Conservation (phyloP, 768 basidiomycete species). For the Calocybe cyanea region DNA sequence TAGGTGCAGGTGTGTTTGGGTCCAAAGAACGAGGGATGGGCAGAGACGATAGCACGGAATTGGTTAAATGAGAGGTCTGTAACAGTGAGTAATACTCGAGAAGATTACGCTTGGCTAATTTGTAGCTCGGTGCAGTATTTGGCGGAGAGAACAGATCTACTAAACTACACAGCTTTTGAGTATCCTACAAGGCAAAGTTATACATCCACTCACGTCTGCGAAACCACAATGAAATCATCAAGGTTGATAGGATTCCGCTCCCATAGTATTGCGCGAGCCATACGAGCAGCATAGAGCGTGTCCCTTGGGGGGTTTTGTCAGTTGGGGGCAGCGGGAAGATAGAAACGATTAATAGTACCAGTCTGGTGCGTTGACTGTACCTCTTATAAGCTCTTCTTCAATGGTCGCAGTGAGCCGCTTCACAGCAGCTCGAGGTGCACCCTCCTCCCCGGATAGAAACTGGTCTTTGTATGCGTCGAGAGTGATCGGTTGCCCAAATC, state of each 20-base stretch:
- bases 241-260: conserved; percentile 74
- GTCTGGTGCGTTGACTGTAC: conserved; percentile 90
- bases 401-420: conserved; percentile 81
- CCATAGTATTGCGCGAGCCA: conserved; percentile 95
- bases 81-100: conserved; percentile 88
- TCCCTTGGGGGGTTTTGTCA: conserved; percentile 53
- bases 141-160: conserved; percentile 83
- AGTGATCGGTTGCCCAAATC: conserved; percentile 79
- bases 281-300: conserved; percentile 82
- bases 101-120: conserved; percentile 61
- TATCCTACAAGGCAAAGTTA: not conserved
- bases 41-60: conserved; percentile 78
- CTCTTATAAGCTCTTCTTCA: conserved; percentile 62
- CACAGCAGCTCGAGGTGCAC: conserved; percentile 71
- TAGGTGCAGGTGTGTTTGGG: conserved; percentile 65
- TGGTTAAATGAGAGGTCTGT: conserved; percentile 76
- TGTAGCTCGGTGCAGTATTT: conserved; percentile 57
- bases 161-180: conserved; percentile 46
- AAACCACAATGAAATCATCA: conserved; percentile 77
- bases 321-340: not conserved
- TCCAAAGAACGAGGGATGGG: conserved; percentile 84
- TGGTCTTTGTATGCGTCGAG: conserved; percentile 73
- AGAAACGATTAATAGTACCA: conserved; percentile 54
- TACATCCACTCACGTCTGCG: conserved; percentile 75
- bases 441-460: conserved; percentile 69